phyloP scores from a whole-genome alignment of 176 grass and related monocot species.

The Pharus latifolius region DNA sequence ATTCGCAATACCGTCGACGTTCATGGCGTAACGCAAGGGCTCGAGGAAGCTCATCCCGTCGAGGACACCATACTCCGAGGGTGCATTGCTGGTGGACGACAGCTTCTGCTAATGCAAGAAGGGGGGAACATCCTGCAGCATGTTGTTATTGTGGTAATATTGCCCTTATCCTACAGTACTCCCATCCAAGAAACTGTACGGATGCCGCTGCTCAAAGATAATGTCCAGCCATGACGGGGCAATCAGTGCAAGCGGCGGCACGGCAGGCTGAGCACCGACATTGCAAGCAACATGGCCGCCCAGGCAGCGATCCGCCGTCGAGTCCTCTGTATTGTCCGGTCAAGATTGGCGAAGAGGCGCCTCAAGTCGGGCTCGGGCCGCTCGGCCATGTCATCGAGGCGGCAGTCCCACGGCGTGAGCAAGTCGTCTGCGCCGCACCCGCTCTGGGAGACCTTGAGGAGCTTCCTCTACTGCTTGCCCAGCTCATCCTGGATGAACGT shows the following conservation, averaged over 20 bases:
- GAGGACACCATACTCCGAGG: too few species aligned
- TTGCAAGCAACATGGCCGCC: not conserved
- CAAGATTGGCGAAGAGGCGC: not conserved
- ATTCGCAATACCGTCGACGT: not conserved
- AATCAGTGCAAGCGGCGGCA: not conserved
- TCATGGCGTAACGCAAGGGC: not conserved
- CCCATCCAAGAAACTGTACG: too few species aligned
- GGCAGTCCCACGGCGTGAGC: not conserved
- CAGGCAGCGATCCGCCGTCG: not conserved
- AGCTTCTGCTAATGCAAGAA: too few species aligned
- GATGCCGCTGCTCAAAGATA: too few species aligned
- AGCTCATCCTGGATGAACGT: constrained; percentile 5
- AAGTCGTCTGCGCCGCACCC: not conserved
- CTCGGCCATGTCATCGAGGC: not conserved
- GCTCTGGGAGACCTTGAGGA: not conserved
- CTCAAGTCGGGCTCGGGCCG: too few species aligned
- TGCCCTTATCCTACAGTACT: too few species aligned
- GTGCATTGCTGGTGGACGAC: too few species aligned
- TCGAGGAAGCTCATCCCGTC: not conserved
- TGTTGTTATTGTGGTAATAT: too few species aligned
- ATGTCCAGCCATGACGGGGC: not conserved
- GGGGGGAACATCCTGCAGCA: too few species aligned
- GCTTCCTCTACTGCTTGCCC: not conserved
- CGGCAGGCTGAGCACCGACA: too few species aligned
- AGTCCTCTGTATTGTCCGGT: not conserved